Conservation (phyloP, 139 green algal genomes). For the Chlamydomonas sp. region DNA sequence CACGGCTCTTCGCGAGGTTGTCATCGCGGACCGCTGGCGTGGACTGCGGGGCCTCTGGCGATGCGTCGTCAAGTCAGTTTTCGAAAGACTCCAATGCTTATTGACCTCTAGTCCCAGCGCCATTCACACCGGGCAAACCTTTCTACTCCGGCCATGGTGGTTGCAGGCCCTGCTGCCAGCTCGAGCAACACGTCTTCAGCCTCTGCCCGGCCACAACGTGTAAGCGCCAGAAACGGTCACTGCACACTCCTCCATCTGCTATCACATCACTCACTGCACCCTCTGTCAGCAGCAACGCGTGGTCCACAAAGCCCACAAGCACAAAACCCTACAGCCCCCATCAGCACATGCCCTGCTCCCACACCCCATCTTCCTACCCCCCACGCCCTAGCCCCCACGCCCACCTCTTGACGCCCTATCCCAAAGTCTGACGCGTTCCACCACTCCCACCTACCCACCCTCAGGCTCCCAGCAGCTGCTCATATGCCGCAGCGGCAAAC, state of each 20-base stretch:
- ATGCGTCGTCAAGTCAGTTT: not conserved
- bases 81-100: too few species aligned
- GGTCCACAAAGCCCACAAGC: too few species aligned
- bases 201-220: not conserved
- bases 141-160: not conserved
- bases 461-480: conserved; percentile 13
- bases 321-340: too few species aligned
- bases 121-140: not conserved
- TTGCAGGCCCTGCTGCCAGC: not conserved
- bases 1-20: not conserved
- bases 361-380: too few species aligned
- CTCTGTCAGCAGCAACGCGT: too few species aligned
- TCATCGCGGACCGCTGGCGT: not conserved
- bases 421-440: too few species aligned
- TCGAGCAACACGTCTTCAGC: not conserved
- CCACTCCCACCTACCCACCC: not conserved
- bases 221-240: not conserved
- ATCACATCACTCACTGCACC: not conserved
- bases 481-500: conserved; percentile 1
- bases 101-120: too few species aligned
- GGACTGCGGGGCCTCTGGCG: not conserved
- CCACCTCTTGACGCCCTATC: too few species aligned
- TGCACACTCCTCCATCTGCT: not conserved
- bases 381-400: too few species aligned
- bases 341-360: too few species aligned